Base-by-base conservation (phyloP, 768 basidiomycete species). In the Pholiota conissans region DNA sequence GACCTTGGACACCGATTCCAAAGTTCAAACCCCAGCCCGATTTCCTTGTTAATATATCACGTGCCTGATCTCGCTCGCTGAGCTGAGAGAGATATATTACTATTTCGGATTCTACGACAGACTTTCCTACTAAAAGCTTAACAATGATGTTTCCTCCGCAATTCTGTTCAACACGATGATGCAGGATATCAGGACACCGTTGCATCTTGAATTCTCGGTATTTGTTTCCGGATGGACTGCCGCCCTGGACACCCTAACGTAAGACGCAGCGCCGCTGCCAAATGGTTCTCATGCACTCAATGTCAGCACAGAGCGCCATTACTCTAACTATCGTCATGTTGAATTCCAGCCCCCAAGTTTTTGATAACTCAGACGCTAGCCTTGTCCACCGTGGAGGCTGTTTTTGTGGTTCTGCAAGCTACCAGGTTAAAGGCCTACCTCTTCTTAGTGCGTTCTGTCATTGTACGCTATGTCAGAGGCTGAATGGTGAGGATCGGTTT, bases 391-490 rank as follows among this genome's bases (percentile, higher is more conserved):
- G 70, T 58, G 87, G 87, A 42, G 70, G 76, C 34, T 90, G 87
- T 68, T 85, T 82, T 63, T 89, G 88, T 58, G 75, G 80, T n/a
- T 61, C 72, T 3, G 71, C 81, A 3, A 68, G 80, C 0, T 89
- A 83, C 59, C 58, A 73, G 47, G 74, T 85, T 2, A 68, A 67
- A 10, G 82, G 81, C 1, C 68, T 65, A 30, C 85, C 87, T 0
- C 61, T 81, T 3, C 70, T 83, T 30, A 82, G 81, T 60, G 86
- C 83, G 5, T 89, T 83, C 63, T 89, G 86, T 60, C 89, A 90
- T 64, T 90, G 89, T 65, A 84, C 84, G 3, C 67, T 79, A n/a
- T 90, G 89, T 63, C 88, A 89, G 68, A 73, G 80, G 37, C 66
- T 87, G 50, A 82, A 72, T 61, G 83, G 86, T 62, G 37, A 49